Evolutionary conservation across 192 early-diverging fungal genomes (phyloP).

Genomic region (Endogone sp.): DNA sequence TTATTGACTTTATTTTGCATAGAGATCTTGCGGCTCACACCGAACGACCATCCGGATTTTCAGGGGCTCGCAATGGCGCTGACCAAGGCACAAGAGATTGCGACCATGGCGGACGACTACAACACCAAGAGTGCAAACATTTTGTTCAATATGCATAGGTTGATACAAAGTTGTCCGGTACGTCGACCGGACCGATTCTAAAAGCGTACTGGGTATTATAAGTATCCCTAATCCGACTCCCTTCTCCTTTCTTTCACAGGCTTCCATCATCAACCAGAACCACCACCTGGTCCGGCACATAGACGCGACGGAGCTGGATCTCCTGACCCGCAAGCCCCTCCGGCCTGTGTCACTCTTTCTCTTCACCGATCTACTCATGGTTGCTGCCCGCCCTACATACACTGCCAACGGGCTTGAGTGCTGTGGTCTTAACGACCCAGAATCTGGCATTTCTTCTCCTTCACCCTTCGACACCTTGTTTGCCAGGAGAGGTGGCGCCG

Average conservation of each 20-base stretch:
- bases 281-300: constrained; percentile 17
- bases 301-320: constrained; percentile 23
- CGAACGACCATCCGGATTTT: constrained; percentile 13
- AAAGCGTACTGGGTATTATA: no score
- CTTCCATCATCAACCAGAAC: constrained; percentile 25
- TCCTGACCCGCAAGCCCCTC: constrained; percentile 11
- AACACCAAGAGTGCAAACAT: constrained; percentile 26
- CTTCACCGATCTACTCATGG: constrained; percentile 29
- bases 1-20: neutral
- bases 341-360: constrained; percentile 26
- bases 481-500: neutral
- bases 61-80: constrained; percentile 9
- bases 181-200: neutral
- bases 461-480: neutral
- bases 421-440: constrained; percentile 18
- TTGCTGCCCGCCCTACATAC: constrained; percentile 20
- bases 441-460: neutral
- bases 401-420: constrained; percentile 17
- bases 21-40: constrained; percentile 27
- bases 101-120: constrained; percentile 27
- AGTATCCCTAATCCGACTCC: constrained; percentile 6
- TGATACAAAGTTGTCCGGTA: constrained; percentile 28
- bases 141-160: constrained; percentile 21
- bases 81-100: constrained; percentile 23
- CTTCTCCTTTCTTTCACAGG: constrained; percentile 7